Base-by-base conservation (phyloP, 805 yeast species). In the Zygoascus bituminiphila region DNA sequence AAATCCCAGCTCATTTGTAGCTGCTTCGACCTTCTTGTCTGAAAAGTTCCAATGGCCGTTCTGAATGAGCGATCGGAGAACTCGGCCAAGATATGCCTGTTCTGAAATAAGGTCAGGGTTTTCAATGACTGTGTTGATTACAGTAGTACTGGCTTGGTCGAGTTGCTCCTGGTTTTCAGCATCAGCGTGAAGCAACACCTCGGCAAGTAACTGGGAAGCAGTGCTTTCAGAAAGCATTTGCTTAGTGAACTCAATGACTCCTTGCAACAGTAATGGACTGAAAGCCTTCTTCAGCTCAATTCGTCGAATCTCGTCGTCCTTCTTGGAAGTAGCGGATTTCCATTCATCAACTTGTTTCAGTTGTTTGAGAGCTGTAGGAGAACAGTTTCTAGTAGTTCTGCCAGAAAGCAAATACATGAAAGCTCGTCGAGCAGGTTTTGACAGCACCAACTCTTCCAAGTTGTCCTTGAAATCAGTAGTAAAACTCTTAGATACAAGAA, bases 361-460 rank as follows among this genome's bases (percentile, higher is more conserved):
- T 49, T 81, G 82, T 48, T 78, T 78, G 62, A 79, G 74, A n/a
- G 63, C 57, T 7, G 68, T 57, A 46, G 95, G 95, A 19, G 85
- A 76, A 67, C 91, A 91, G 63, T 81, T 89, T 62, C 84, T 82
- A 37, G 88, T 85, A 59, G 83, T 85, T 51, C 83, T 72, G 3
- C 95, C 96, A 48, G 79, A 74, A 52, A 89, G 71, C 49, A 91
- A 70, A 65, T 87, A 89, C 49, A 91, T 68, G 61, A 88, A 79
- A 39, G 97, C 96, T 66, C 96, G 79, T 70, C 98, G 78, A 29
- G 89, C 88, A 59, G 75, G 84, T 64, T 88, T 88, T 55, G 84
- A 82, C 46, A 72, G 69, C 23, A 84, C 69, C 21, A 87, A 67
- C 31, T 76, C 78, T 23, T 74, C 71, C 59, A 84, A 68, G 39